A percentile compares a stretch with the other conserved stretches of the same genome.
Evolutionary conservation across 768 basidiomycete genomes (phyloP).

Genomic region (Calocybe cyanea): DNA sequence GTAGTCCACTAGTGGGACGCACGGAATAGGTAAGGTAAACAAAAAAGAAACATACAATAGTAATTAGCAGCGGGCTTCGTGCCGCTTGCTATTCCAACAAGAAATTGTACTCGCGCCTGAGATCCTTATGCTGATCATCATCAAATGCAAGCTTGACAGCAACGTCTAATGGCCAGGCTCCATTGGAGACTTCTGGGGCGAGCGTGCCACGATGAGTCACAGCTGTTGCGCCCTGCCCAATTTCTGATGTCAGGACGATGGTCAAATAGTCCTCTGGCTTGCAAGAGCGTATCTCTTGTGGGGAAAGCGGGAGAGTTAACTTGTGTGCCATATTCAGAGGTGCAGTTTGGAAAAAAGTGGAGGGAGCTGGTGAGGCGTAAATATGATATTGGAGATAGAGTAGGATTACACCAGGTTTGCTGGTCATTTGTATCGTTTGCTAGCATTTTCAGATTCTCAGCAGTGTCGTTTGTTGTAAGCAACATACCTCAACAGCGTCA

Average conservation of each 20-base stretch:
- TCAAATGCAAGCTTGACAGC: conserved; percentile 15
- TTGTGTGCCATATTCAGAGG: neutral
- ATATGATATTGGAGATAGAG: conserved; percentile 3
- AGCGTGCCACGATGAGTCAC: conserved; percentile 13
- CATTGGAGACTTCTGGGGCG: conserved; percentile 1
- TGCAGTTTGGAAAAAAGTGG: conserved; percentile 8
- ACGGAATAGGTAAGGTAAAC: no score
- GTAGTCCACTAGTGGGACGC: no score
- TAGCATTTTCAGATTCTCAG: no score
- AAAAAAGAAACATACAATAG: no score
- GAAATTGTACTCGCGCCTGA: conserved; percentile 10
- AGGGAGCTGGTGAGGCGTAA: conserved; percentile 13
- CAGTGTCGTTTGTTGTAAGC: no score
- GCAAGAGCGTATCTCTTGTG: neutral
- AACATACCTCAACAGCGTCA: no score
- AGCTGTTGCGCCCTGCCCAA: conserved; percentile 14
- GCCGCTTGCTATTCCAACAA: no score
- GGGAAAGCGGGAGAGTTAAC: no score
- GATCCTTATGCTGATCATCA: conserved; percentile 1
- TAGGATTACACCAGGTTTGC: conserved; percentile 1
- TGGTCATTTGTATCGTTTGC: no score
- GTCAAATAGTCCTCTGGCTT: conserved; percentile 13
- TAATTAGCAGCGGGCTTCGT: no score
- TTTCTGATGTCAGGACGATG: conserved; percentile 12
- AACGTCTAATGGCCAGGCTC: neutral